Percentiles rank a stretch among this genome's conserved stretches.
These are phyloP conservation scores for Starmerella vitae DNA, from an alignment of 805 yeast genomes.

Conservation along the genomic window DNA sequence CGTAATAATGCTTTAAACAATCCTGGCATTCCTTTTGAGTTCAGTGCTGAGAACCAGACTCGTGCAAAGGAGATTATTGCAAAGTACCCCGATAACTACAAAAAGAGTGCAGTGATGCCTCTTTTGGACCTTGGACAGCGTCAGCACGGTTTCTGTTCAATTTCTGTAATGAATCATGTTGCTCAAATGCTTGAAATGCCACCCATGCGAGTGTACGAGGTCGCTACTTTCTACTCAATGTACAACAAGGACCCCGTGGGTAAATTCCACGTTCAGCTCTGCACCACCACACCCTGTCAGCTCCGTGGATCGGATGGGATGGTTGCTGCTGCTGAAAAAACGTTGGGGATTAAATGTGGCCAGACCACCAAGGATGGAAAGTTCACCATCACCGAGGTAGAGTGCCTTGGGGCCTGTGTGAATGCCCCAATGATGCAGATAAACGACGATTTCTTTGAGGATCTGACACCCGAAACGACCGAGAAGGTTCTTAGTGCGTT, in stretches of 20 bases:
- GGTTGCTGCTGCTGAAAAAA: slow-evolving; percentile 51
- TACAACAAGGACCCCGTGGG: slow-evolving; percentile 79
- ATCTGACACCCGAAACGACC: slow-evolving; percentile 55
- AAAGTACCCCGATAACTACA: slow-evolving; percentile 75
- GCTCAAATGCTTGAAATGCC: slow-evolving; percentile 78
- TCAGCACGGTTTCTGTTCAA: slow-evolving; percentile 73
- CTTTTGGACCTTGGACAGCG: slow-evolving; percentile 76
- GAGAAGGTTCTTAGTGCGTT: slow-evolving; percentile 47
- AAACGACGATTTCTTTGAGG: slow-evolving; percentile 74
- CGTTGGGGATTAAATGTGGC: slow-evolving; percentile 56
- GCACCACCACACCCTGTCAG: slow-evolving; percentile 85
- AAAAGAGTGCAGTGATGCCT: slow-evolving; percentile 82
- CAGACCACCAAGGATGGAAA: slow-evolving; percentile 61
- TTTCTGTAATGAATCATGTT: slow-evolving; percentile 79
- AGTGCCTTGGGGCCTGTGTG: slow-evolving; percentile 84
- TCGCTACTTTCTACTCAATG: slow-evolving; percentile 87
- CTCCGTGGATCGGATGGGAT: slow-evolving; percentile 71
- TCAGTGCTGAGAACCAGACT: slow-evolving; percentile 46
- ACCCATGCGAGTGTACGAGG: slow-evolving; percentile 88
- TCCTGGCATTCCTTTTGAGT: slow-evolving; percentile 56
- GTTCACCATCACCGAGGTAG: slow-evolving; percentile 77
- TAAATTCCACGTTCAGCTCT: slow-evolving; percentile 66
- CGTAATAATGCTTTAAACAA: slow-evolving; percentile 59
- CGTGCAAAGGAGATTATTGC: slow-evolving; percentile 62
- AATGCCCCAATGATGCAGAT: slow-evolving; percentile 81